Conservation (phyloP, 345 rosid species). For the Anacardium occidentale region DNA sequence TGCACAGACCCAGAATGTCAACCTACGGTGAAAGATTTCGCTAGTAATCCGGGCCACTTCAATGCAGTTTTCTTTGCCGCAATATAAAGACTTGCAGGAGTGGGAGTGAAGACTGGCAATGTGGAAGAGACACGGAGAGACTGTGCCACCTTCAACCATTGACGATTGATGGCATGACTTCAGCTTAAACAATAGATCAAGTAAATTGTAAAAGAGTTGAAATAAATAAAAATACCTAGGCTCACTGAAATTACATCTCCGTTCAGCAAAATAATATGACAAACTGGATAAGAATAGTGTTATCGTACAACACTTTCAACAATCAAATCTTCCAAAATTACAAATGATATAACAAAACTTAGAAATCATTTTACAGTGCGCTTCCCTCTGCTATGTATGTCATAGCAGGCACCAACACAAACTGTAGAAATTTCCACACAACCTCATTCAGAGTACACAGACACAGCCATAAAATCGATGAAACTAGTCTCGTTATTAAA, state of each 20-base stretch:
- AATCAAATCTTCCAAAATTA: conserved; percentile 9
- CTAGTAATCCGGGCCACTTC: conserved; percentile 50
- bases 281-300: not conserved
- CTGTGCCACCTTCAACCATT: conserved; percentile 50
- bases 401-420: not conserved
- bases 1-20: conserved; percentile 50
- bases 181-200: not conserved
- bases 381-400: not conserved
- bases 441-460: not conserved
- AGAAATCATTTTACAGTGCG: not conserved
- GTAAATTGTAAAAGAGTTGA: not conserved
- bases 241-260: no score
- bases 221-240: no score
- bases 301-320: conserved; percentile 12
- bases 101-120: conserved; percentile 57
- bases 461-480: not conserved
- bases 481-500: not conserved
- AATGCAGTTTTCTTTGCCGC: conserved; percentile 53
- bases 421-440: not conserved
- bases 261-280: no score
- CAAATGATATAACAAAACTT: not conserved
- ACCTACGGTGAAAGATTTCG: conserved; percentile 55
- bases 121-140: conserved; percentile 65
- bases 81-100: conserved; percentile 82
- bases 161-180: not conserved